These are phyloP conservation scores for Paraphoma chrysanthemicola DNA, from an alignment of 2,329 filamentous ascomycete species.

Conservation along the genomic window DNA sequence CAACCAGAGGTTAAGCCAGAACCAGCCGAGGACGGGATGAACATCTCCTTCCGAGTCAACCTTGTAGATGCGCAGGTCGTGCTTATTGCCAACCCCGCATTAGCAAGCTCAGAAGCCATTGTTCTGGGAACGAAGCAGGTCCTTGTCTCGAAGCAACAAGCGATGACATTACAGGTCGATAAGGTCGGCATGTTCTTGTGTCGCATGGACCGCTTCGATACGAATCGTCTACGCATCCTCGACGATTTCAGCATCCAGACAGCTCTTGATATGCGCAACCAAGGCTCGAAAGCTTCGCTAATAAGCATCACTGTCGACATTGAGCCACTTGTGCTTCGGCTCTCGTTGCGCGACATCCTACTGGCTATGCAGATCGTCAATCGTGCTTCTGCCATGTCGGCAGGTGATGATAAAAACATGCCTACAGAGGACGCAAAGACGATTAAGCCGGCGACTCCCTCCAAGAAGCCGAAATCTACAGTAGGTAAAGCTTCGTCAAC, in stretches of 20 bases:
- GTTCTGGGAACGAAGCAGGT: constrained; percentile 95
- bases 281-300: constrained; percentile 65
- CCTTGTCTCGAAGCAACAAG: constrained; percentile 90
- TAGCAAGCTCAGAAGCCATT: constrained; percentile 90
- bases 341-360: constrained; percentile 93
- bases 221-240: constrained; percentile 85
- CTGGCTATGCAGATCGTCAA: constrained; percentile 91
- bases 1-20: constrained; percentile 28
- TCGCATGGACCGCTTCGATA: constrained; percentile 97
- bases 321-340: constrained; percentile 86
- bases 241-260: constrained; percentile 95
- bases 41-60: constrained; percentile 86
- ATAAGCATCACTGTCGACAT: constrained; percentile 87
- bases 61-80: constrained; percentile 97
- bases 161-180: constrained; percentile 89
- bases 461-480: constrained; percentile 58
- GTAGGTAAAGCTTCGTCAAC: constrained; percentile 54
- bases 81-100: constrained; percentile 91
- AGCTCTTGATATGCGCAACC: constrained; percentile 77
- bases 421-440: constrained; percentile 62
- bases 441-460: constrained; percentile 58
- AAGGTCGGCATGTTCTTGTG: constrained; percentile 98
- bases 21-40: constrained; percentile 62
- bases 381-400: constrained; percentile 86
- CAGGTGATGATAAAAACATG: constrained; percentile 55